Base-by-base conservation (phyloP, 495 filamentous ascomycete species). In the Elaphomyces granulatus region DNA sequence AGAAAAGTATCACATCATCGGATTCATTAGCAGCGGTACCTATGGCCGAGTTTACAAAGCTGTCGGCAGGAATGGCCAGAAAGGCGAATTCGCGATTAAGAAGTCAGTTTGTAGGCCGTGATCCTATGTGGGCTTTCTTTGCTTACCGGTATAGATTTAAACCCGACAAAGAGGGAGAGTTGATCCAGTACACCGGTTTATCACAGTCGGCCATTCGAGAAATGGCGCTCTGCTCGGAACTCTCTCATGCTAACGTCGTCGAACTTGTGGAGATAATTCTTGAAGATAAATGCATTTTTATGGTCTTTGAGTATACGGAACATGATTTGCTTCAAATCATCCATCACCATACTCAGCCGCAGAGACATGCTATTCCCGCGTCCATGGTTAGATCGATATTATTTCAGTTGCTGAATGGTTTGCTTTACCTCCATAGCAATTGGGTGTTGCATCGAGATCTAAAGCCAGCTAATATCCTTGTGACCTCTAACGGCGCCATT, bases 291-390 rank as follows among this genome's bases (percentile, higher is more conserved):
- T 95, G 87, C 65, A 99, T 99, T 52, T 96, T 87, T 61, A 99
- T 99, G 84, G 87, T 99, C 15, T 99, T 99, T 52, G 90, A 96
- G 60, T 99, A 94, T 54, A 88, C 87, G 47, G 90, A 99, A 60
- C 90, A 82, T 59, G 90, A 99, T 55, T 67, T 99, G 32, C 70
- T 99, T 6, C 92, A 96, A 59, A 96, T 99, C 45, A 94, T 99
- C 49, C 90, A 99, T 54, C 86, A 95, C 51, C 90, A 99, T 62
- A 88, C 85, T 2, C 83, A 92, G 43, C 81, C 83, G 10, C 77
- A 82, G 9, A 73, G 90, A 34, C 79, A 83, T 47, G 77, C 83
- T 19, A 96, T 98, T 45, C 87, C 87, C 0, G 83, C 90, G 4
- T 59, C 71, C 12, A 94, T 82, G 47, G 78, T 99, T 51, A 87